Conservation (phyloP, 257 asterid genomes). For the Galeopsis tetrahit region DNA sequence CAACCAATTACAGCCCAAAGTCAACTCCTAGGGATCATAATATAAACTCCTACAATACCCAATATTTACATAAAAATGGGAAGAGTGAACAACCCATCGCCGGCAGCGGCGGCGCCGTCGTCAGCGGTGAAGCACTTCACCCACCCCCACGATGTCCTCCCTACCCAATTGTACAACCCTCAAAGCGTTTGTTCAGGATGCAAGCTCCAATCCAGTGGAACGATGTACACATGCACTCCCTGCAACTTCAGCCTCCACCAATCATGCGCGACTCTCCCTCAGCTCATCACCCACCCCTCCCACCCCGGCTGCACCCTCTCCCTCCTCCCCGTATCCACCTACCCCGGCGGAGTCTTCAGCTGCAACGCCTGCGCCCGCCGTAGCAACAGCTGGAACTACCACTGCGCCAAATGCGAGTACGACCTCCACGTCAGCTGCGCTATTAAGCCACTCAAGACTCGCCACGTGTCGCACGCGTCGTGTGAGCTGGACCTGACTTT, state of each 20-base stretch:
- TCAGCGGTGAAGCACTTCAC: conserved; percentile 45
- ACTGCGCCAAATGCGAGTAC: conserved; percentile 54
- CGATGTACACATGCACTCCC: conserved; percentile 59
- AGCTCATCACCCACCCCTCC: conserved; percentile 58
- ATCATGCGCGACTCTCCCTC: conserved; percentile 51
- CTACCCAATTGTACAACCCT: conserved; percentile 33
- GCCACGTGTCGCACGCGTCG: conserved; percentile 44
- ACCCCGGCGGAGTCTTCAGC: conserved; percentile 54
- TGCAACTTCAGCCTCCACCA: conserved; percentile 63
- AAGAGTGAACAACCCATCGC: conserved; percentile 32
- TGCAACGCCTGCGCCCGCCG: conserved; percentile 64
- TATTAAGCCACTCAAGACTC: conserved; percentile 45
- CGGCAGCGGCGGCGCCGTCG: conserved; percentile 22
- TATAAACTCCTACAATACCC: neutral
- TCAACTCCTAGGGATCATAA: conserved; percentile 19
- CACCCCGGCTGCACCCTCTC: conserved; percentile 56
- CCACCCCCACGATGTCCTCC: conserved; percentile 59
- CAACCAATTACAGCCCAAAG: conserved; percentile 2
- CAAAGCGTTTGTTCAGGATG: conserved; percentile 56
- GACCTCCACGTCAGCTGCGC: conserved; percentile 72
- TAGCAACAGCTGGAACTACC: conserved; percentile 65
- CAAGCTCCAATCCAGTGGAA: conserved; percentile 47
- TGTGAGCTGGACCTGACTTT: conserved; percentile 60
- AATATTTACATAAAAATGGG: conserved; percentile 40
- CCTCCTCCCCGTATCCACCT: conserved; percentile 49